phyloP scores from a whole-genome alignment of 2,329 filamentous ascomycete species.

The Hymenoscyphus scutula region DNA sequence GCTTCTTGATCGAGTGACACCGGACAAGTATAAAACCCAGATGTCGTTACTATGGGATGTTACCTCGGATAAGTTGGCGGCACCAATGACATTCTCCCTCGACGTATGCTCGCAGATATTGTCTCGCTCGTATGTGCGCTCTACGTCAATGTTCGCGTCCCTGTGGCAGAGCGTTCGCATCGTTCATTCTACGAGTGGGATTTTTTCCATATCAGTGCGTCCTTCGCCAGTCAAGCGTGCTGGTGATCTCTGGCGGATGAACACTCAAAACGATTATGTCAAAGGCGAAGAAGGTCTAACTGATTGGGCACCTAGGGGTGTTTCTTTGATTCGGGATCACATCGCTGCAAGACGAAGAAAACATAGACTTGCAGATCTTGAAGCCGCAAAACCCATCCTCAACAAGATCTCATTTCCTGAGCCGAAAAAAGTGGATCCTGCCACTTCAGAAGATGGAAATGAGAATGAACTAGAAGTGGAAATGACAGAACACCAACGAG shows the following conservation, averaged over 20 bases:
- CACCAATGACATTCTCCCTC: slow-evolving; percentile 82
- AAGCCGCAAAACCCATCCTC: slow-evolving; percentile 67
- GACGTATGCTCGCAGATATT: slow-evolving; percentile 81
- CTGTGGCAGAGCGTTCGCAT: slow-evolving; percentile 83
- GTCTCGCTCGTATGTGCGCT: slow-evolving; percentile 78
- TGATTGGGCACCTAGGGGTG: slow-evolving; percentile 83
- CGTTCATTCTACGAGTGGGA: slow-evolving; percentile 79
- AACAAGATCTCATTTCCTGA: slow-evolving; percentile 51
- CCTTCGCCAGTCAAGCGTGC: slow-evolving; percentile 88
- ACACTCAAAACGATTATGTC: slow-evolving; percentile 90
- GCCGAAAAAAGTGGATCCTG: slow-evolving; percentile 22
- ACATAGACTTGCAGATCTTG: slow-evolving; percentile 74
- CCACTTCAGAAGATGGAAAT: slow-evolving; percentile 28
- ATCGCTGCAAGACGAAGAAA: slow-evolving; percentile 72
- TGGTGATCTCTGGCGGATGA: slow-evolving; percentile 94
- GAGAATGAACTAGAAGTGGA: slow-evolving; percentile 8
- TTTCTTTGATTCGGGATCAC: slow-evolving; percentile 88
- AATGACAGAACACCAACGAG: slow-evolving; percentile 36
- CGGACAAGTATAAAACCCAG: slow-evolving; percentile 90
- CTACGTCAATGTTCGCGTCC: slow-evolving; percentile 81
- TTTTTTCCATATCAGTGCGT: slow-evolving; percentile 83
- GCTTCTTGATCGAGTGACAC: slow-evolving; percentile 88
- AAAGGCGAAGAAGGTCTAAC: slow-evolving; percentile 88
- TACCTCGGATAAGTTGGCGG: slow-evolving; percentile 75
- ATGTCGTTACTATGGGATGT: slow-evolving; percentile 86